phyloP scores from a whole-genome alignment of 2,329 filamentous ascomycete genomes.

The Whalleya microplaca region DNA sequence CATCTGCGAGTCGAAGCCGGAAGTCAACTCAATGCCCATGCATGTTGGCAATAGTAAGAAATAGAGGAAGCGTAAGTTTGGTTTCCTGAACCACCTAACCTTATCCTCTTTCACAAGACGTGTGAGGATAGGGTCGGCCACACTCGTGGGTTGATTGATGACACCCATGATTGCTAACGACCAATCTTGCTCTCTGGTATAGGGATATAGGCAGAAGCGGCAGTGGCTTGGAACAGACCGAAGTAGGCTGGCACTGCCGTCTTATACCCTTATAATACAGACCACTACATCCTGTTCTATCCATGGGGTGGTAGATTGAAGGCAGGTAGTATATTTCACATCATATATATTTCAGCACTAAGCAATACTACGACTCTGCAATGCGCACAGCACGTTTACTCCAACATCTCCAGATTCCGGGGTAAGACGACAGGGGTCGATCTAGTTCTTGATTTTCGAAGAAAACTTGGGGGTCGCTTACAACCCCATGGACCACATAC shows the following conservation, averaged over 20 bases:
- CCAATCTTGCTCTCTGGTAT: neutral
- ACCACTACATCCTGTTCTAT: neutral
- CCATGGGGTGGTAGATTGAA: neutral
- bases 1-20: slow-evolving; percentile 50
- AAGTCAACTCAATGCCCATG: slow-evolving; percentile 62
- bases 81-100: slow-evolving; percentile 60
- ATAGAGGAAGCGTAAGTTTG: slow-evolving; percentile 60
- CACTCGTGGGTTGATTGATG: slow-evolving; percentile 26
- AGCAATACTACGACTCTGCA: neutral
- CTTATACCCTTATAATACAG: neutral
- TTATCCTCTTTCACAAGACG: slow-evolving; percentile 45
- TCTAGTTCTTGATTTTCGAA: neutral
- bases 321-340: slow-evolving; percentile 12
- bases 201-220: neutral
- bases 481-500: neutral
- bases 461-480: slow-evolving; percentile 3
- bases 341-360: neutral
- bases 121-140: slow-evolving; percentile 42
- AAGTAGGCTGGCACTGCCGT: neutral
- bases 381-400: slow-evolving; percentile 1
- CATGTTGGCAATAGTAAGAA: slow-evolving; percentile 62
- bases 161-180: slow-evolving; percentile 18
- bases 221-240: neutral
- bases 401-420: slow-evolving; percentile 12
- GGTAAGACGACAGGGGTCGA: slow-evolving; percentile 14